Evolutionary conservation across 805 yeast genomes (phyloP).

Genomic region (Yarrowia divulgata): DNA sequence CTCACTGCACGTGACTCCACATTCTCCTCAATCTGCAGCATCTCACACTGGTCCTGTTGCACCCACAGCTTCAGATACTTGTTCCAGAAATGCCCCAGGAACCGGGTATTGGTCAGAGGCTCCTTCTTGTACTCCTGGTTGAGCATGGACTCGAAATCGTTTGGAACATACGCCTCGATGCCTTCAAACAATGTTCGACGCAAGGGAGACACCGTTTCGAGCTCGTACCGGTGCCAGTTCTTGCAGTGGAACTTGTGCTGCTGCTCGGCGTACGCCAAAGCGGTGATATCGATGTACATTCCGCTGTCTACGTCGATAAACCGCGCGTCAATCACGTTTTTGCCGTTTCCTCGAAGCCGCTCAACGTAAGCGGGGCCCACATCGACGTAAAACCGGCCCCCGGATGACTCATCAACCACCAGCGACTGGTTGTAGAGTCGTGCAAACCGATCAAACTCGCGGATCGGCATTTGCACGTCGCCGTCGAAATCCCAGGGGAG

Average conservation of each 20-base stretch:
- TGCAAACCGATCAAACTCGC: constrained; percentile 57
- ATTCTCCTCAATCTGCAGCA: constrained; percentile 26
- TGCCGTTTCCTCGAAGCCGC: constrained; percentile 58
- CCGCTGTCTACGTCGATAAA: constrained; percentile 69
- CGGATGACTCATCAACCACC: constrained; percentile 52
- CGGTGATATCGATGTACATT: constrained; percentile 65
- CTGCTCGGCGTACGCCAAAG: constrained; percentile 50
- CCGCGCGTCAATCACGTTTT: constrained; percentile 61
- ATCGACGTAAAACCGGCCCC: constrained; percentile 51
- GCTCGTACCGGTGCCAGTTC: constrained; percentile 62
- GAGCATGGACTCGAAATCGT: constrained; percentile 50
- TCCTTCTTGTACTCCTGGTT: constrained; percentile 51
- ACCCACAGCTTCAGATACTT: constrained; percentile 14
- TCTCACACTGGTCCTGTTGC: constrained; percentile 21
- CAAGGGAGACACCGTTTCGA: constrained; percentile 62
- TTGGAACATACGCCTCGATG: constrained; percentile 57
- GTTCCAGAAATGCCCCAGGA: constrained; percentile 10
- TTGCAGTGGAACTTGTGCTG: constrained; percentile 55
- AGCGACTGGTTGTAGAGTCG: constrained; percentile 57
- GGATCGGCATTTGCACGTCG: constrained; percentile 61
- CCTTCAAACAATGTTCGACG: constrained; percentile 67
- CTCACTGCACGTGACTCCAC: constrained; percentile 46
- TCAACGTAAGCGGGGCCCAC: constrained; percentile 59
- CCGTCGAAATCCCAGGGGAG: constrained; percentile 63
- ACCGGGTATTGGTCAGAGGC: neutral